Evolutionary conservation across 371 early-diverging fungal genomes (phyloP).

Genomic region (Nematocida sp.): DNA sequence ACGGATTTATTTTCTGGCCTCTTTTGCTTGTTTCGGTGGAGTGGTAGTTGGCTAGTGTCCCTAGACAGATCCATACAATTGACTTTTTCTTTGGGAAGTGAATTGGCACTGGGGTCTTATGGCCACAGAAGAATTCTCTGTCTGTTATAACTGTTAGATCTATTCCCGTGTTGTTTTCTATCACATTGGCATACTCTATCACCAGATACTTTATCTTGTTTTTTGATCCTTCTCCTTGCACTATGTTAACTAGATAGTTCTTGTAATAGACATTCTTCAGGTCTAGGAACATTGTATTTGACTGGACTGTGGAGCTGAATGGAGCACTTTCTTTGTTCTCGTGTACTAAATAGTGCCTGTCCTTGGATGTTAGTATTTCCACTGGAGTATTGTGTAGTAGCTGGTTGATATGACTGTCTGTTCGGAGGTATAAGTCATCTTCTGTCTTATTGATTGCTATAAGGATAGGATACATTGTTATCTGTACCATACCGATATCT

Average conservation of each 20-base stretch:
- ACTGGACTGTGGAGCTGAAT: constrained; percentile 45
- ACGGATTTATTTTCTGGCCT: not conserved
- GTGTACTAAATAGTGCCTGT: constrained; percentile 17
- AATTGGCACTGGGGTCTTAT: not conserved
- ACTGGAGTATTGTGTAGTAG: not conserved
- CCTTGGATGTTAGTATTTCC: constrained; percentile 6
- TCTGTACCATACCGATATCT: constrained; percentile 26
- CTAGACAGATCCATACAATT: constrained; percentile 28
- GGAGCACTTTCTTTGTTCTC: constrained; percentile 5
- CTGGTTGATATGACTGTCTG: not conserved
- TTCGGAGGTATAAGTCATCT: not conserved
- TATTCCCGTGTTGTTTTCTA: constrained; percentile 36
- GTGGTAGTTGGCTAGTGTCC: not conserved
- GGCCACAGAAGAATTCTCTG: constrained; percentile 37
- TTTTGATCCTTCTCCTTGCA: constrained; percentile 34
- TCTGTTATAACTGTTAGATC: constrained; percentile 38
- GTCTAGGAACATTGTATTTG: constrained; percentile 40
- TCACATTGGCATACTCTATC: constrained; percentile 29
- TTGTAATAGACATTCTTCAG: not conserved
- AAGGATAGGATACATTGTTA: constrained; percentile 24
- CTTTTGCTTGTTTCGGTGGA: not conserved
- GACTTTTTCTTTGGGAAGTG: constrained; percentile 47
- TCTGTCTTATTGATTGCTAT: constrained; percentile 42
- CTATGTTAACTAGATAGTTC: constrained; percentile 45
- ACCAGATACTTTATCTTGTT: constrained; percentile 41